A percentile compares a stretch with the other conserved stretches of the same genome.
Conservation (phyloP, 208 protist species). For the Acanthamoeba culbertsoni region DNA sequence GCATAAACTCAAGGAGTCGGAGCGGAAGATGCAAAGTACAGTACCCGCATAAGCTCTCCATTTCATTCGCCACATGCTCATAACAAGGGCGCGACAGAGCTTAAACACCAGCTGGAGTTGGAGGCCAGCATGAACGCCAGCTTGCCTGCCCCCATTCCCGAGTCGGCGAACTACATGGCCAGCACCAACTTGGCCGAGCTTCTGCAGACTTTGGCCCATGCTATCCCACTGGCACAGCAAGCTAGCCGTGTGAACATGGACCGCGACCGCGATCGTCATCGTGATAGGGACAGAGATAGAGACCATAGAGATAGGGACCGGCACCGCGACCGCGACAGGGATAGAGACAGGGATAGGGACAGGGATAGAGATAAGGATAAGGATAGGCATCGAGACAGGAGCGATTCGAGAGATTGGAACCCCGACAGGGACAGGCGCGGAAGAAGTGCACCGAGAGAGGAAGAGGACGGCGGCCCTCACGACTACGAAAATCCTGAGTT, state of each 20-base stretch:
- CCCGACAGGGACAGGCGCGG: too few relatives aligned
- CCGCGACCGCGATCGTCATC: neutral
- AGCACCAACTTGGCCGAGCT: neutral
- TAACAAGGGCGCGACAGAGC: too few relatives aligned
- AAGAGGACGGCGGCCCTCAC: too few relatives aligned
- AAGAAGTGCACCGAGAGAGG: too few relatives aligned
- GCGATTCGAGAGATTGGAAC: too few relatives aligned
- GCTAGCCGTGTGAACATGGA: neutral
- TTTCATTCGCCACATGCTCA: too few relatives aligned
- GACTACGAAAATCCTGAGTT: too few relatives aligned
- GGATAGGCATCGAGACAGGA: neutral
- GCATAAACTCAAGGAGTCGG: neutral
- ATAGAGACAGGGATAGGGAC: neutral
- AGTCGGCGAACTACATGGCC: neutral
- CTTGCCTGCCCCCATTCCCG: neutral
- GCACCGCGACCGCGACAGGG: neutral
- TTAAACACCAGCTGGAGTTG: neutral
- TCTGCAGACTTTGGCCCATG: neutral
- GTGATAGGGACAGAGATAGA: neutral
- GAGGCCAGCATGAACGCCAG: neutral
- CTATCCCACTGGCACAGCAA: neutral
- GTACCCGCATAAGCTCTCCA: too few relatives aligned
- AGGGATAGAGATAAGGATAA: neutral
- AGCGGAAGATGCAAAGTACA: conserved; percentile 25
- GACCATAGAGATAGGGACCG: neutral